Percentiles rank a stretch among this genome's conserved stretches.
These are phyloP conservation scores for Neofusicoccum kwambonambiense DNA, from an alignment of 2,329 filamentous ascomycete genomes.

Conservation along the genomic window DNA sequence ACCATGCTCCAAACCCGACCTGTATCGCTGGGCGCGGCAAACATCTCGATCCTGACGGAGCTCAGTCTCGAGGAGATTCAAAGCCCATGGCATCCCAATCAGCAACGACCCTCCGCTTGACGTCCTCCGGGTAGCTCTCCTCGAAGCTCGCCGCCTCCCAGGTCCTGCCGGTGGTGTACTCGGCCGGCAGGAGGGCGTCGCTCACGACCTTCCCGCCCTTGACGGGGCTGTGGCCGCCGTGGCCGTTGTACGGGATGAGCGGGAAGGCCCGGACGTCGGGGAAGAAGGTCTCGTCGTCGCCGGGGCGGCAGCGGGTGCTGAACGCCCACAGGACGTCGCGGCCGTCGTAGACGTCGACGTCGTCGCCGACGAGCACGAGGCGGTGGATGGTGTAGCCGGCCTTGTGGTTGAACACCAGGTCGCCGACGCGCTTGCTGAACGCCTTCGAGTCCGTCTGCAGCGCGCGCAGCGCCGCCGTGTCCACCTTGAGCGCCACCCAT, in stretches of 20 bases:
- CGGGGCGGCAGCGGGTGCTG: constrained; percentile 47
- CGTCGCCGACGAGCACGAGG: constrained; percentile 48
- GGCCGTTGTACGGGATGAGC: constrained; percentile 49
- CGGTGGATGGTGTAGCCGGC: constrained; percentile 45
- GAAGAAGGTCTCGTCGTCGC: constrained; percentile 44
- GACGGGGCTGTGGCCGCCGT: constrained; percentile 35
- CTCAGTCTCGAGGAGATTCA: neutral
- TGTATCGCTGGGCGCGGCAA: no score
- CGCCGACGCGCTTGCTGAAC: constrained; percentile 43
- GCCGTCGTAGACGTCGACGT: constrained; percentile 49
- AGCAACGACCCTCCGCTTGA: constrained; percentile 40
- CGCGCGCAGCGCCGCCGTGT: constrained; percentile 14
- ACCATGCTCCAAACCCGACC: no score
- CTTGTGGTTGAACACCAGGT: constrained; percentile 47
- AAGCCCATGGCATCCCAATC: constrained; percentile 30
- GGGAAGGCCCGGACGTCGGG: constrained; percentile 47
- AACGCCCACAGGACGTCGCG: constrained; percentile 53
- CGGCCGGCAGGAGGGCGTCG: constrained; percentile 36
- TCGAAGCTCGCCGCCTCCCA: constrained; percentile 39
- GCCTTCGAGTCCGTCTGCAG: constrained; percentile 27
- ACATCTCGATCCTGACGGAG: no score
- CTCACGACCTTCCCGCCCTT: constrained; percentile 49
- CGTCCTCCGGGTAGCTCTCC: constrained; percentile 38
- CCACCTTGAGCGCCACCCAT: constrained; percentile 40
- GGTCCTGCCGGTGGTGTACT: constrained; percentile 36